Evolutionary conservation across 192 early-diverging fungal genomes (phyloP).

Genomic region (Backusella circina): DNA sequence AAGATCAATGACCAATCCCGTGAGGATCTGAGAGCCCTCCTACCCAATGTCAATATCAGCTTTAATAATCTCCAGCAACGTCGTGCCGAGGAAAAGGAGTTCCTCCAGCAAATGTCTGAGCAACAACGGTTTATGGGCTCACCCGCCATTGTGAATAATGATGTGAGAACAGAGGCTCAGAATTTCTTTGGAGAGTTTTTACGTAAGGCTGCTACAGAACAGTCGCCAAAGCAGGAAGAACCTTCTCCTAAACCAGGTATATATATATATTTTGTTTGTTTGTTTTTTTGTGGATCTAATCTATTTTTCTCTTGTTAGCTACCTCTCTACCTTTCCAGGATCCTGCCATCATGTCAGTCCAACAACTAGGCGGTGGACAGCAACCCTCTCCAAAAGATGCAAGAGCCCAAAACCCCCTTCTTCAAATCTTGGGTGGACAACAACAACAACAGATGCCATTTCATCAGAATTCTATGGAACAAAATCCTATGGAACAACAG

Average conservation of each 20-base stretch:
- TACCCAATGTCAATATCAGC: conserved; percentile 62
- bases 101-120: not conserved
- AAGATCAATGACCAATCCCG: conserved; percentile 2
- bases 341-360: conserved; percentile 59
- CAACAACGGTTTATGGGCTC: not conserved
- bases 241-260: conserved; percentile 5
- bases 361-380: conserved; percentile 2
- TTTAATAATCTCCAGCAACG: conserved; percentile 34
- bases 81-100: not conserved
- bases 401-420: conserved; percentile 4
- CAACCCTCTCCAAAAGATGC: not conserved
- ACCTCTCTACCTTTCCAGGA: conserved; percentile 46
- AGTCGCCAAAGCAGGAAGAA: conserved; percentile 3
- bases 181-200: conserved; percentile 59
- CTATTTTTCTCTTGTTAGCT: conserved; percentile 2
- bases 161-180: conserved; percentile 42
- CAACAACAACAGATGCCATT: conserved; percentile 1
- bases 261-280: not conserved
- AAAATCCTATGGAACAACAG: conserved; percentile 4
- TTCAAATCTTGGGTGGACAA: conserved; percentile 9
- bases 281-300: too few species aligned
- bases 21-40: conserved; percentile 50
- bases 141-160: not conserved
- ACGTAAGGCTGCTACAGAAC: conserved; percentile 46
- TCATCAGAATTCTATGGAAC: not conserved